Evolutionary conservation across 305 asterid genomes (phyloP).

Genomic region (Plantago lanceolata): DNA sequence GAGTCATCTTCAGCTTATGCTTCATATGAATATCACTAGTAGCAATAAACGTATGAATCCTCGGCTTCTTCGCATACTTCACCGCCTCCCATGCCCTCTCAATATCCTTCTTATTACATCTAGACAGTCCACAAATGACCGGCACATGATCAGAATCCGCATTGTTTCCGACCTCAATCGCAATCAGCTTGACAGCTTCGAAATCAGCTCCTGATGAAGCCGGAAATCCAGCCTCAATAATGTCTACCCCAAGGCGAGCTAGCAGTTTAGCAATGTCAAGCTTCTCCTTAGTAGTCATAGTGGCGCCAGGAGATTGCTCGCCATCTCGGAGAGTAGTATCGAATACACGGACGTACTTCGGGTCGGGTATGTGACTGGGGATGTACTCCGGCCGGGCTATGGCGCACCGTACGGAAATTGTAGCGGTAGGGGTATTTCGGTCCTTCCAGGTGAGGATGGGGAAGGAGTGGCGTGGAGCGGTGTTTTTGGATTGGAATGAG

Average conservation of each 20-base stretch:
- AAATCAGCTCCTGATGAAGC: constrained; percentile 92
- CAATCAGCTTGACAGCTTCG: constrained; percentile 72
- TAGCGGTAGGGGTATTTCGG: no score
- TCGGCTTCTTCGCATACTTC: constrained; percentile 66
- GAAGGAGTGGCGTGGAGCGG: no score
- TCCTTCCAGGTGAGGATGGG: no score
- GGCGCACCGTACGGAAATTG: constrained; percentile 39
- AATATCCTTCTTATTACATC: constrained; percentile 86
- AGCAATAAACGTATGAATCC: constrained; percentile 92
- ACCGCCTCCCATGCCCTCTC: constrained; percentile 95
- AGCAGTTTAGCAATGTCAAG: constrained; percentile 76
- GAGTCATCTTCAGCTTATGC: constrained; percentile 73
- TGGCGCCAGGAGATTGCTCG: constrained; percentile 97
- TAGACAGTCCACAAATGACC: constrained; percentile 81
- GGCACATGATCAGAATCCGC: constrained; percentile 49
- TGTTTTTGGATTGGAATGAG: no score
- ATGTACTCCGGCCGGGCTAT: constrained; percentile 53
- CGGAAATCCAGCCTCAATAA: constrained; percentile 92
- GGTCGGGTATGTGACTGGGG: constrained; percentile 71
- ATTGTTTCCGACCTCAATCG: constrained; percentile 62
- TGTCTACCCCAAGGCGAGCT: constrained; percentile 83
- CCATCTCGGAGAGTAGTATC: constrained; percentile 98
- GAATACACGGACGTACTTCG: constrained; percentile 76
- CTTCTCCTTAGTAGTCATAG: constrained; percentile 89
- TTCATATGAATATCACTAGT: constrained; percentile 92